Conservation (phyloP, 345 rosid genomes). For the Eucalyptus sp. region DNA sequence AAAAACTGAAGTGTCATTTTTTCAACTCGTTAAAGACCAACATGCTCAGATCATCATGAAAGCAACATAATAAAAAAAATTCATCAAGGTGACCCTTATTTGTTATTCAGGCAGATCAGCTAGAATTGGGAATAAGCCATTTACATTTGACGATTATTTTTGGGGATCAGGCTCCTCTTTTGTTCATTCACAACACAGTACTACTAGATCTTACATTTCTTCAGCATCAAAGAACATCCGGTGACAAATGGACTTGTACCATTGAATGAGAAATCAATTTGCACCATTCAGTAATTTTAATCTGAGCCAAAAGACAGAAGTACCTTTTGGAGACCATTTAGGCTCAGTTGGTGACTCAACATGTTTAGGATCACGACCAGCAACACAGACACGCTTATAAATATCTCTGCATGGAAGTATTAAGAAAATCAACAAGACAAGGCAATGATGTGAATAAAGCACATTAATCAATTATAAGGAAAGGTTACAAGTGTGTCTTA, state of each 20-base stretch:
- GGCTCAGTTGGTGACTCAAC: constrained; percentile 92
- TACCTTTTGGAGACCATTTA: constrained; percentile 89
- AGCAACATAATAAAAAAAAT: neutral
- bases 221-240: neutral
- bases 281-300: neutral
- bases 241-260: neutral
- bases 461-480: neutral
- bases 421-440: neutral
- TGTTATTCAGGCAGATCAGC: neutral
- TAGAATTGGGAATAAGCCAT: neutral
- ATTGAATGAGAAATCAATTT: neutral
- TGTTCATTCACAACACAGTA: neutral
- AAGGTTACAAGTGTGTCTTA: neutral
- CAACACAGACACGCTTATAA: constrained; percentile 53
- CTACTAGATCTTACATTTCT: neutral
- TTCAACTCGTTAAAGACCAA: neutral
- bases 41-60: neutral
- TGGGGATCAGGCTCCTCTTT: neutral
- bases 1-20: neutral
- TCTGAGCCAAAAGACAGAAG: neutral
- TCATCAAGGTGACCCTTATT: neutral
- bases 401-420: constrained; percentile 41
- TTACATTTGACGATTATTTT: neutral
- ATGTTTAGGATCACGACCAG: constrained; percentile 63
- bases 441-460: neutral